Conservation (phyloP, 2,329 filamentous ascomycete species). For the Trichoderma sp. region DNA sequence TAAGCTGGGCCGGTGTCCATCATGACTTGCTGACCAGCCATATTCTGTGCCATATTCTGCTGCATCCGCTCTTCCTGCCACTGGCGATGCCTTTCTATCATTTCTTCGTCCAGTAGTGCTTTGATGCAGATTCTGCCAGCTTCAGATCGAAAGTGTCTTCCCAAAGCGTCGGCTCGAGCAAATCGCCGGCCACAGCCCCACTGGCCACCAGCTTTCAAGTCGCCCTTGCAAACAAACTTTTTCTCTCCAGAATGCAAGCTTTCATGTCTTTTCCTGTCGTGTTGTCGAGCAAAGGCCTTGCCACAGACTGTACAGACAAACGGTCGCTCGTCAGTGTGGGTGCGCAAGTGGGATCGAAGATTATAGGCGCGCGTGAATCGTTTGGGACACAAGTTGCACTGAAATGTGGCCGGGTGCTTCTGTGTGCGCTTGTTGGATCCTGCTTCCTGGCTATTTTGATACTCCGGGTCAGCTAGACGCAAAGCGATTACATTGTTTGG, state of each 20-base stretch:
- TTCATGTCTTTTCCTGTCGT: conserved; percentile 96
- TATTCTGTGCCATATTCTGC: conserved; percentile 64
- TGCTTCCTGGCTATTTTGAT: conserved; percentile 65
- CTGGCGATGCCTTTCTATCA: conserved; percentile 73
- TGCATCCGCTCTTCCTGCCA: conserved; percentile 73
- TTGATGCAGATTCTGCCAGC: conserved; percentile 96
- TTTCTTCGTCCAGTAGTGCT: conserved; percentile 93
- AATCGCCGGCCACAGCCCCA: conserved; percentile 96
- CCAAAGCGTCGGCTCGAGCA: conserved; percentile 90
- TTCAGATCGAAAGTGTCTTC: conserved; percentile 92
- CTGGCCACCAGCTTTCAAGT: conserved; percentile 76
- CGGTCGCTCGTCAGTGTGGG: conserved; percentile 94
- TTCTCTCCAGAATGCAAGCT: conserved; percentile 96
- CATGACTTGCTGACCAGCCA: conserved; percentile 56
- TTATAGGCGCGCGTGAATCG: conserved; percentile 97
- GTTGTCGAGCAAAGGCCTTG: conserved; percentile 95
- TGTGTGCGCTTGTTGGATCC: conserved; percentile 79
- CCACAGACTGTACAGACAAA: conserved; percentile 97
- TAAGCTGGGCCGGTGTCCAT: conserved; percentile 62
- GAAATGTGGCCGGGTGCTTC: conserved; percentile 96
- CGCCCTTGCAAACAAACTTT: conserved; percentile 95
- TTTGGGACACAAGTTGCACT: conserved; percentile 91
- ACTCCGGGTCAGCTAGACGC: conserved; percentile 84
- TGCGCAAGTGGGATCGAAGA: conserved; percentile 88
- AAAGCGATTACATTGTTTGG: conserved; percentile 75